These are phyloP conservation scores for Debaryomyces maramus DNA, from an alignment of 805 yeast species.

Conservation along the genomic window DNA sequence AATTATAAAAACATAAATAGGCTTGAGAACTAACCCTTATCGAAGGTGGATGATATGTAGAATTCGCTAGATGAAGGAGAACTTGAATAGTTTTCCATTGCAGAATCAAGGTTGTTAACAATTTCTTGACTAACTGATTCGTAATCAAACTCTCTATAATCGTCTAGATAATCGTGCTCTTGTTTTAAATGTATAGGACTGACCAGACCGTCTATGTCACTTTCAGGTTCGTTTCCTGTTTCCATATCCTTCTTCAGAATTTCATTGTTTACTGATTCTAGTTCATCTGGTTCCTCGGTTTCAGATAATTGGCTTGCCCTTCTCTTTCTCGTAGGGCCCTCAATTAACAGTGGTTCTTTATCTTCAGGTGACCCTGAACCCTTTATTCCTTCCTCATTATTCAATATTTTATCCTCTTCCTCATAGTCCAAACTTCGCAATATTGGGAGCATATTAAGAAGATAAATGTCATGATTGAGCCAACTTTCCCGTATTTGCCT, in stretches of 20 bases:
- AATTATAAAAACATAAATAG: neutral
- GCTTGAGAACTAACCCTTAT: no score
- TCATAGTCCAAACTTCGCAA: neutral
- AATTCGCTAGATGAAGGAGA: constrained; percentile 2
- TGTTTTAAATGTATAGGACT: neutral
- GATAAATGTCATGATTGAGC: constrained; percentile 8
- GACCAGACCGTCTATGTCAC: neutral
- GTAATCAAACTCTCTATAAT: constrained; percentile 1
- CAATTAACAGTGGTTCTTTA: neutral
- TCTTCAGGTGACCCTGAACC: neutral
- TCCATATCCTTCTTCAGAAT: neutral
- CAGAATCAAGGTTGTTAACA: constrained; percentile 1
- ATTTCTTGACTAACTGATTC: constrained; percentile 5
- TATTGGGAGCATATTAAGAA: neutral
- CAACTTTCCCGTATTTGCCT: constrained; percentile 11
- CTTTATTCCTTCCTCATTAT: no score
- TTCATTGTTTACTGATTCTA: no score
- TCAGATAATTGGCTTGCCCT: neutral
- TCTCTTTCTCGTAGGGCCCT: neutral
- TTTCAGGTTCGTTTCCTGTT: neutral
- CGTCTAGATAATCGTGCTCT: neutral
- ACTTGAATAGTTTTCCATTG: constrained; percentile 2
- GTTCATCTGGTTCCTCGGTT: no score
- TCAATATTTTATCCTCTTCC: no score
- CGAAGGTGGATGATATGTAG: neutral